Evolutionary conservation across 805 yeast species (phyloP), one percentile per base, ranked within the genome.

Genomic region (Yarrowia bubula): DNA sequence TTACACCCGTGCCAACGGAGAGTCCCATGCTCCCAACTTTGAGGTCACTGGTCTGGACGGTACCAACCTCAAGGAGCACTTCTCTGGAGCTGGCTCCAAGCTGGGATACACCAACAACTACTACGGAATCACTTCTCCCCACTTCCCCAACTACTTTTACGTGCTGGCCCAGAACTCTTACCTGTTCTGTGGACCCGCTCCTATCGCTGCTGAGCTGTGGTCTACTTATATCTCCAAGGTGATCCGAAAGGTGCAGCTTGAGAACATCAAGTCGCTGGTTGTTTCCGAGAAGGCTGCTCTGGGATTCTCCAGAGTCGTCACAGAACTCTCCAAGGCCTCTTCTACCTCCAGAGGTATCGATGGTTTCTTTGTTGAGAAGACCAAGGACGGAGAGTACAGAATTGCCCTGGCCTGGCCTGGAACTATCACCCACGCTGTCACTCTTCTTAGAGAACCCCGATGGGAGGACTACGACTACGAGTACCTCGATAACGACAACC

Each of bases 121-220:
- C 41, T 44, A 68, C 14, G 51, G 69, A 3, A 39, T 68, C 31
- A 63, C 69, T 1, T 69, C 64, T 10, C 69, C 70, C 13, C 47
- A 66, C 18, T 38, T 69, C 42, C 71, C 71, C 17, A 69, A 69
- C 58, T 69, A 67, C 64, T 68, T 68, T 41, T 42, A 44, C 33
- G 65, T 57, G 15, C 33, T 41, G 41, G 67, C 66, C 15, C 67
- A 65, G 31, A 65, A 65, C 43, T 46, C 66, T 2, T 57, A 51
- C 10, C 48, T 60, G 4, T 65, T 50, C 42, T 44, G 62, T n/a
- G 67, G 67, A n/a, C 42, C 67, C 11, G 50, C 65, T 18, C 60
- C 62, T 18, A 41, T 48, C 28, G 55, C 67, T 44, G 46, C 65
- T 17, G 67, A 65, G 43, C 50, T 39, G 18, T 57, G 48, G 57